phyloP scores from a whole-genome alignment of 306 rosid species.

The Quercus robur region DNA sequence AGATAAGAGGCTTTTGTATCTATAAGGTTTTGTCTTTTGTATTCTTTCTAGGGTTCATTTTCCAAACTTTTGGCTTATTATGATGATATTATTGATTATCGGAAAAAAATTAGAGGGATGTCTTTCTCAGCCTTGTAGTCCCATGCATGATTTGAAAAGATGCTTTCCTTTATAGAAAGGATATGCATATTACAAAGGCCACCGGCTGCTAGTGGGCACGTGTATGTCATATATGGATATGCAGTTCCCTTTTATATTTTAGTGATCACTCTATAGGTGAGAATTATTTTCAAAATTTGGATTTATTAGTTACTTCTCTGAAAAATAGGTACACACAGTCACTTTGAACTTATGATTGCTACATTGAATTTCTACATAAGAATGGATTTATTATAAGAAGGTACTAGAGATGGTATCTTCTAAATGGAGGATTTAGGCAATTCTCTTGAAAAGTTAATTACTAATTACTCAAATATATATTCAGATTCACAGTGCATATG shows the following conservation, averaged over 20 bases:
- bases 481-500: too few species aligned
- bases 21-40: not conserved
- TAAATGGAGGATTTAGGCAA: not conserved
- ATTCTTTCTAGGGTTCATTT: not conserved
- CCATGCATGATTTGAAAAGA: not conserved
- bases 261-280: not conserved
- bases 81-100: not conserved
- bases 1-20: not conserved
- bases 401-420: not conserved
- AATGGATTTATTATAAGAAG: not conserved
- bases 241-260: not conserved
- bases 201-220: not conserved
- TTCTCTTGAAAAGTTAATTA: not conserved
- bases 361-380: not conserved
- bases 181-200: too few species aligned
- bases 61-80: not conserved
- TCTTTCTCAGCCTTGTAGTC: not conserved
- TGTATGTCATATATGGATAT: not conserved
- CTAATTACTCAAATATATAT: too few species aligned
- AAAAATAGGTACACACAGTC: not conserved
- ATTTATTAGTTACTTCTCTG: not conserved
- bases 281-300: not conserved
- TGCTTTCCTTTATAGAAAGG: not conserved
- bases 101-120: not conserved
- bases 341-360: not conserved